phyloP scores from a whole-genome alignment of 192 early-diverging fungal species.

The Borealophlyctis nickersoniae region DNA sequence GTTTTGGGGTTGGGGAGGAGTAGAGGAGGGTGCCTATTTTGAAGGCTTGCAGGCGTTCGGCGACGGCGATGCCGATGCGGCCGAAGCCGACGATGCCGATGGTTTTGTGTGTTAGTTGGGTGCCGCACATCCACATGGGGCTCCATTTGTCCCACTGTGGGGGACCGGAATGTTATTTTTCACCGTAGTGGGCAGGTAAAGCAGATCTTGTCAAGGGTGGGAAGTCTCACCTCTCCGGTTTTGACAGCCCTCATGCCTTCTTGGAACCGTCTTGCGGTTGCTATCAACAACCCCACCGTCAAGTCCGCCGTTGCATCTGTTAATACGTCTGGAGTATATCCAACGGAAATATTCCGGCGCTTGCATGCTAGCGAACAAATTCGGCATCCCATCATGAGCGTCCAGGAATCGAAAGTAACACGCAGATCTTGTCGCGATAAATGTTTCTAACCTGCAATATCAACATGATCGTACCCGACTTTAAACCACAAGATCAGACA shows the following conservation, averaged over 20 bases:
- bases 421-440: neutral
- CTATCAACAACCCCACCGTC: slow-evolving; percentile 70
- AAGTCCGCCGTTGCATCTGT: slow-evolving; percentile 87
- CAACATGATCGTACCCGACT: slow-evolving; percentile 84
- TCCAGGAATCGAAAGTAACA: neutral
- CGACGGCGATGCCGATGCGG: slow-evolving; percentile 75
- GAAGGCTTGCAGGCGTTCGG: slow-evolving; percentile 69
- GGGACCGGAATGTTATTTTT: too few relatives aligned
- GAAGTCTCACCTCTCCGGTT: slow-evolving; percentile 37
- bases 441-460: slow-evolving; percentile 28
- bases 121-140: slow-evolving; percentile 65
- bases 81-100: slow-evolving; percentile 85
- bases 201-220: slow-evolving; percentile 2
- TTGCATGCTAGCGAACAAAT: slow-evolving; percentile 30
- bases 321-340: slow-evolving; percentile 82
- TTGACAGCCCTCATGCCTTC: slow-evolving; percentile 48
- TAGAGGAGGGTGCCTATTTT: slow-evolving; percentile 66
- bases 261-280: slow-evolving; percentile 66
- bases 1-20: slow-evolving; percentile 50
- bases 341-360: slow-evolving; percentile 56
- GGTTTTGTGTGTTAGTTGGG: slow-evolving; percentile 72
- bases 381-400: neutral
- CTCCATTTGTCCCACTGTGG: slow-evolving; percentile 60
- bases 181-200: slow-evolving; percentile 11
- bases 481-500: neutral